These are phyloP conservation scores for Tolypocladium paradoxum DNA, from an alignment of 2,329 filamentous ascomycete species.

Conservation along the genomic window DNA sequence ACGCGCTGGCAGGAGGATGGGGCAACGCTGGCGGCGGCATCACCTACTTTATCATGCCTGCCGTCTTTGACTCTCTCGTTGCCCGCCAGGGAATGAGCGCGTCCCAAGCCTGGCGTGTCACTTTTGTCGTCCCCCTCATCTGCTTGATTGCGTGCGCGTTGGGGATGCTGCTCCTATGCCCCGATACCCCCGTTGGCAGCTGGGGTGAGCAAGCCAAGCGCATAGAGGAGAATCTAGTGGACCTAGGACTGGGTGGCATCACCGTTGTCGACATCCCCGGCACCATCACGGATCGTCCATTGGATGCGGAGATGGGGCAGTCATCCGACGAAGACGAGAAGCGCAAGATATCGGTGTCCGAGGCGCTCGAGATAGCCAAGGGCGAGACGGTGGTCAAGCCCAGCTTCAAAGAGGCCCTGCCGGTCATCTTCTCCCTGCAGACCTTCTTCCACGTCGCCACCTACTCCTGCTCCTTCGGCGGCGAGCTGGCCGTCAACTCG, in stretches of 20 bases:
- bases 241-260: slow-evolving; percentile 28
- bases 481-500: slow-evolving; percentile 51
- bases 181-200: slow-evolving; percentile 72
- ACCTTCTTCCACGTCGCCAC: slow-evolving; percentile 43
- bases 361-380: slow-evolving; percentile 44
- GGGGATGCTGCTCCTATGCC: slow-evolving; percentile 61
- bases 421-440: slow-evolving; percentile 39
- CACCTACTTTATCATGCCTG: slow-evolving; percentile 90
- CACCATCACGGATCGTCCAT: slow-evolving; percentile 31
- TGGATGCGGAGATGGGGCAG: slow-evolving; percentile 19
- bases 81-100: slow-evolving; percentile 44
- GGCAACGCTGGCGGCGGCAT: slow-evolving; percentile 84
- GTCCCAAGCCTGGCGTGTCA: slow-evolving; percentile 70
- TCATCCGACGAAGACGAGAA: slow-evolving; percentile 19
- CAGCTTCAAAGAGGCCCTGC: slow-evolving; percentile 34
- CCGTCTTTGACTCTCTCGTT: slow-evolving; percentile 70
- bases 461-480: slow-evolving; percentile 55
- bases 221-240: slow-evolving; percentile 40
- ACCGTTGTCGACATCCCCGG: slow-evolving; percentile 41
- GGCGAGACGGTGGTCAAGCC: slow-evolving; percentile 46
- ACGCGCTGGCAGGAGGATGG: slow-evolving; percentile 73
- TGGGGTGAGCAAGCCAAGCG: slow-evolving; percentile 64
- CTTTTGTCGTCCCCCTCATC: slow-evolving; percentile 75
- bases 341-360: slow-evolving; percentile 33
- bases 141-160: slow-evolving; percentile 57